Conservation (phyloP, 148 eudicot genomes). For the Chenopodium suecicum region DNA sequence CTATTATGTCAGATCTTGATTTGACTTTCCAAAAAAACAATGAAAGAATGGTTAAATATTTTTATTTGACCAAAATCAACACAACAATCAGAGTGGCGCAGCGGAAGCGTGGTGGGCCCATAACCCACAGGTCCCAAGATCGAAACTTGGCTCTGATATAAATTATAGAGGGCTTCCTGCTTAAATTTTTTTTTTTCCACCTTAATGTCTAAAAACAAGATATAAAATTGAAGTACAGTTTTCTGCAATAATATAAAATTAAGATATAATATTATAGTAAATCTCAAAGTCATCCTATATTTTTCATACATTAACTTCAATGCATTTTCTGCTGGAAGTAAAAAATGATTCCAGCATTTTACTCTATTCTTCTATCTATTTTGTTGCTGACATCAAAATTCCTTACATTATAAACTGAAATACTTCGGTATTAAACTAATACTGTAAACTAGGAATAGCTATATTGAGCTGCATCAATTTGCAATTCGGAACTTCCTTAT, state of each 20-base stretch:
- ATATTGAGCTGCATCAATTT: neutral
- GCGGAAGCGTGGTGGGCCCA: conserved; percentile 45
- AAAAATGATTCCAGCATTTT: conserved; percentile 33
- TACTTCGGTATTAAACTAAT: conserved; percentile 1
- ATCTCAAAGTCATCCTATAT: neutral
- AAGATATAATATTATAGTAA: too few relatives aligned
- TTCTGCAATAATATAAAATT: too few relatives aligned
- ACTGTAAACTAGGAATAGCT: neutral
- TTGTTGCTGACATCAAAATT: conserved; percentile 7
- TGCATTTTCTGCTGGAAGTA: conserved; percentile 26
- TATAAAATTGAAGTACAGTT: too few relatives aligned
- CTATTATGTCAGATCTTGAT: too few relatives aligned
- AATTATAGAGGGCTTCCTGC: conserved; percentile 14
- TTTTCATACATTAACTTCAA: neutral
- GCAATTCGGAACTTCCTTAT: conserved; percentile 12
- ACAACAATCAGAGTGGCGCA: conserved; percentile 40
- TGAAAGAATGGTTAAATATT: neutral
- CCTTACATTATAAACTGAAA: neutral
- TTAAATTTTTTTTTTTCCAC: neutral
- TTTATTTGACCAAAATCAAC: too few relatives aligned
- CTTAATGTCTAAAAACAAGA: too few relatives aligned
- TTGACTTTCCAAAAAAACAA: too few relatives aligned
- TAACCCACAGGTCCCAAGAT: conserved; percentile 45
- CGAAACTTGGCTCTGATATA: conserved; percentile 40
- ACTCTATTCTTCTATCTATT: neutral